Evolutionary conservation across 257 asterid species (phyloP).

Genomic region (Perilla frutescens): DNA sequence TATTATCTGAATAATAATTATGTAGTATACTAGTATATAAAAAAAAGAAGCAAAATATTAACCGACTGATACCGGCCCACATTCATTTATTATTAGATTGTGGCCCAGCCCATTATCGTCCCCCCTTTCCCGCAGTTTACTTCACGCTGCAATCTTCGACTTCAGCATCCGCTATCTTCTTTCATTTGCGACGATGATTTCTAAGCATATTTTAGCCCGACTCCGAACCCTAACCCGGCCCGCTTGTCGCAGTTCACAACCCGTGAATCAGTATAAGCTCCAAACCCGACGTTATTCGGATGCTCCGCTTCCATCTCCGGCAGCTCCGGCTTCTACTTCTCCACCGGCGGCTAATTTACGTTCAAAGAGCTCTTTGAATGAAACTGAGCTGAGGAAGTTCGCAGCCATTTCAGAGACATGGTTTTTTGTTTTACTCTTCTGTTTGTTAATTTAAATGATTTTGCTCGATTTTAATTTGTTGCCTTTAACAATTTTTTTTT

Average conservation of each 20-base stretch:
- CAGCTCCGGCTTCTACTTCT: conserved; percentile 33
- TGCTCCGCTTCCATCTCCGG: conserved; percentile 44
- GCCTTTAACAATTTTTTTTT: background rate
- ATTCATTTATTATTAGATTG: no score
- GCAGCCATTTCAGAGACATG: conserved; percentile 79
- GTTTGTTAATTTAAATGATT: background rate
- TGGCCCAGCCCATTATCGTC: conserved; percentile 28
- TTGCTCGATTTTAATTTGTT: background rate
- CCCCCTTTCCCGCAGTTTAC: background rate
- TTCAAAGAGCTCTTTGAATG: conserved; percentile 67
- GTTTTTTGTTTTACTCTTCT: conserved; percentile 37
- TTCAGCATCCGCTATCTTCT: background rate
- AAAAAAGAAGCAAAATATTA: no score
- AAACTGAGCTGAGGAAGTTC: conserved; percentile 71
- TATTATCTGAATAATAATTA: no score
- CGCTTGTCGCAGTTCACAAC: background rate
- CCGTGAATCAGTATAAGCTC: conserved; percentile 17
- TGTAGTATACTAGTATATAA: no score
- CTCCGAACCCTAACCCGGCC: conserved; percentile 43
- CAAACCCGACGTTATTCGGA: conserved; percentile 51
- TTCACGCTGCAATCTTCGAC: background rate
- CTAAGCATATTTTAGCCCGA: conserved; percentile 51
- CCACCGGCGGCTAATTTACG: conserved; percentile 33
- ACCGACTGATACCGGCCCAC: background rate
- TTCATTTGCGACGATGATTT: conserved; percentile 45